Base-by-base conservation (phyloP, 2,329 filamentous ascomycete species). In the Dothiorella sarmentorum region DNA sequence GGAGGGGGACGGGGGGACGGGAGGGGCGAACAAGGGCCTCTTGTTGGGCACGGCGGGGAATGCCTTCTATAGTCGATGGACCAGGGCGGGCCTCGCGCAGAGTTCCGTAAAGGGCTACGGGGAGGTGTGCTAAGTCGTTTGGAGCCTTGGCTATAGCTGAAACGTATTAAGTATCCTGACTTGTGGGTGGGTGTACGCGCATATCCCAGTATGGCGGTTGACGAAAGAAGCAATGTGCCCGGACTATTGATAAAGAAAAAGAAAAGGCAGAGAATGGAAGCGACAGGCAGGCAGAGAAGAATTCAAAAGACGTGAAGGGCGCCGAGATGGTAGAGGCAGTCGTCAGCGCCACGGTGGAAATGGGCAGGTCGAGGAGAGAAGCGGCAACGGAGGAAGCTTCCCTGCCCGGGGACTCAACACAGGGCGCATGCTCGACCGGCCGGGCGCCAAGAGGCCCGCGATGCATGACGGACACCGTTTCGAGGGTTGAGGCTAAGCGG, bases 1-100 rank as follows among this genome's bases (percentile, higher is more conserved):
- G 55, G 27, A 26, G 29, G 29, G 15, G 26, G n/a, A n/a, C n/a
- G n/a, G 20, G 22, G 22, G 38, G 13, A 40, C 33, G 44, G 43
- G 55, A 57, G 33, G 43, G 42, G 43, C 24, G 44, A 58, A 58
- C 55, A 29, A 38, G 55, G 43, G 33, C 31, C 43, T 44, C 17
- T 4, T n/a, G 18, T 29, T 47, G 27, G 29, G 42, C 29, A n/a
- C 20, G 40, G 55, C 42, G 43, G 42, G 55, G 40, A 38, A 40
- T 53, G 55, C 43, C 33, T 40, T 58, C 44, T 58, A 47, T 58
- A 58, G 55, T 45, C 49, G 55, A 18, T n/a, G 29, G 55, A 33
- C 55, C 20, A 45, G 55, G 44, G 55, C 24, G 55, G 24, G 13
- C 43, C 42, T 40, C 33, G 55, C 43, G 43, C 18, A 42, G 33